Evolutionary conservation across 2,329 filamentous ascomycete species (phyloP).

Genomic region (Nigrograna mackinnonii): DNA sequence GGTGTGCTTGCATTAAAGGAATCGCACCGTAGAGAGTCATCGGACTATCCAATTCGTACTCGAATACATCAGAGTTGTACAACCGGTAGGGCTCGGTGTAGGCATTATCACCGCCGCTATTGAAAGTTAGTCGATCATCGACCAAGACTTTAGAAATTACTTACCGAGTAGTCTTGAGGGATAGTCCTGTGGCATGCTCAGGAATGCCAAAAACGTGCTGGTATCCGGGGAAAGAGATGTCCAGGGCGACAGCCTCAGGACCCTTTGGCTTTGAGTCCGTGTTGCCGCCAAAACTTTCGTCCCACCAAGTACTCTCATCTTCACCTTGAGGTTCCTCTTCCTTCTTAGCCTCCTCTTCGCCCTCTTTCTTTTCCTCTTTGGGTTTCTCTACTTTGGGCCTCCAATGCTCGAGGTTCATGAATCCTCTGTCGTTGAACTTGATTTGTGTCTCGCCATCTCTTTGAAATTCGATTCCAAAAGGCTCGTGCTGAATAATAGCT

Average conservation of each 20-base stretch:
- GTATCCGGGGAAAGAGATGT: constrained; percentile 91
- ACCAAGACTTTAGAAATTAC: not conserved
- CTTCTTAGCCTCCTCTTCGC: constrained; percentile 47
- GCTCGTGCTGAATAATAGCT: constrained; percentile 79
- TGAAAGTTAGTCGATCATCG: not conserved
- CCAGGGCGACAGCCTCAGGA: constrained; percentile 87
- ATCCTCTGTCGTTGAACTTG: constrained; percentile 85
- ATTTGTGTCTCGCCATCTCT: constrained; percentile 81
- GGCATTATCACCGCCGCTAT: constrained; percentile 76
- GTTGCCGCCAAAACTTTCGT: constrained; percentile 92
- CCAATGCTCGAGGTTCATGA: constrained; percentile 96
- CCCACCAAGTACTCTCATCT: constrained; percentile 96
- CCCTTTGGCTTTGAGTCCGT: constrained; percentile 95
- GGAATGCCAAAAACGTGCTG: constrained; percentile 93
- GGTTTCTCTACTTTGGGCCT: constrained; percentile 76
- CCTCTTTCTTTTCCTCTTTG: constrained; percentile 49
- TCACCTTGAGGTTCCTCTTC: constrained; percentile 52
- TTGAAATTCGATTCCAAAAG: constrained; percentile 85
- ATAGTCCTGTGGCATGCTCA: constrained; percentile 86
- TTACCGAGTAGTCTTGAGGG: constrained; percentile 82
- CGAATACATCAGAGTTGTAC: constrained; percentile 97
- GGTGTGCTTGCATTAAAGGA: constrained; percentile 96
- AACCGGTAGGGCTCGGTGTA: constrained; percentile 89
- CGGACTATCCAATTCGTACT: constrained; percentile 94
- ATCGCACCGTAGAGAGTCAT: constrained; percentile 99